Evolutionary conservation across 768 basidiomycete species (phyloP), one percentile per base, ranked within the genome.

Genomic region (Polyporus arcularius): DNA sequence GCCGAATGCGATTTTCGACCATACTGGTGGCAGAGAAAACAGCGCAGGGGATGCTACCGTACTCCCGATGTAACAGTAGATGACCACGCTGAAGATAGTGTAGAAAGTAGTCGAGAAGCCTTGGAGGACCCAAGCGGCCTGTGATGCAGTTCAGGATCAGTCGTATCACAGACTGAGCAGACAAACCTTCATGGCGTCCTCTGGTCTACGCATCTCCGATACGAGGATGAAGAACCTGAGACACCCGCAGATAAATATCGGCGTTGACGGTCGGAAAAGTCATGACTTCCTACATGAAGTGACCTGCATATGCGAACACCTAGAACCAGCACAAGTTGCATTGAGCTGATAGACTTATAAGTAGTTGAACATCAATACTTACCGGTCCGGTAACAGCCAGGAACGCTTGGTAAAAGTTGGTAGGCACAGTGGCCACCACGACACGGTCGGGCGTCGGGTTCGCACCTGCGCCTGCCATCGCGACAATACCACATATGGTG

Each of bases 141-240:
- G 58, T 10, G 0, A 42, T 7, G 31, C 2, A 28, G 39, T 10
- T n/a, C 12, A 41, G 31, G 6, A 5, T 45, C 16, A 46, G 18
- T 4, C 9, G 9, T 26, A n/a, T 41, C 43, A 18, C 11, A 28
- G 26, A 12, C 6, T 16, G 15, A 39, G 58, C 54, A 18, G 57
- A 82, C 54, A 18, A 56, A 82, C 82, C 76, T 84, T 84, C 80
- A 84, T 84, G 6, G 82, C 82, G 63, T 84, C 82, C 62, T 78
- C 67, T 1, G 84, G 82, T 30, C 64, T 67, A 21, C 70, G 71
- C 84, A 84, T 84, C 65, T 85, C 83, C 14, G 83, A 84, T 32
- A 83, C 82, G n/a, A 84, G 67, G 42, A 84, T 79, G 63, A 84
- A 84, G 66, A 84, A 84, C 79, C 82, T 82, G 43, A 15, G 1